phyloP scores from a whole-genome alignment of 169 alveolate species.

The Plasmodium relictum region DNA sequence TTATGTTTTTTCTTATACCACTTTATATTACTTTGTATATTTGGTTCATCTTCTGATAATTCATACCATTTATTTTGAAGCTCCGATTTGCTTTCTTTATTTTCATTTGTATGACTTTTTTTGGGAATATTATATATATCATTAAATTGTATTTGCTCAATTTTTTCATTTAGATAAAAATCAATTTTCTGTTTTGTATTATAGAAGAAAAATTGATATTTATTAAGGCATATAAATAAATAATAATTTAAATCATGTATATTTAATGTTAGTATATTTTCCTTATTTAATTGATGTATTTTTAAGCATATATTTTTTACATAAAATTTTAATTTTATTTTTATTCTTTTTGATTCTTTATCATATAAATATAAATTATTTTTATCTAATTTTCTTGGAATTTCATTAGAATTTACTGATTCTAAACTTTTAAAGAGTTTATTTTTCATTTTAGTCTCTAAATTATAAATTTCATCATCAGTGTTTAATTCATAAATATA shows the following conservation, averaged over 20 bases:
- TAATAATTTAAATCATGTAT: slow-evolving; percentile 56
- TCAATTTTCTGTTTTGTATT: slow-evolving; percentile 30
- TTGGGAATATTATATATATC: slow-evolving; percentile 9
- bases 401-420: background rate
- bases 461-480: background rate
- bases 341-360: slow-evolving; percentile 16
- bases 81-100: slow-evolving; percentile 1
- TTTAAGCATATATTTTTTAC: slow-evolving; percentile 43
- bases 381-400: background rate
- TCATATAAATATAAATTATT: slow-evolving; percentile 9
- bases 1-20: background rate
- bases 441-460: slow-evolving; percentile 1
- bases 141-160: slow-evolving; percentile 29
- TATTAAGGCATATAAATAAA: slow-evolving; percentile 45
- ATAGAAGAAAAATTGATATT: slow-evolving; percentile 51
- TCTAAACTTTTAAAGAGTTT: background rate
- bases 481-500: background rate
- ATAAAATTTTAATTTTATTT: slow-evolving; percentile 32
- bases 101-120: slow-evolving; percentile 3
- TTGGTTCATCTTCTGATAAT: slow-evolving; percentile 23
- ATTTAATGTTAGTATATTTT: slow-evolving; percentile 67
- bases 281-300: slow-evolving; percentile 68
- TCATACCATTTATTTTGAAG: slow-evolving; percentile 45
- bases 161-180: slow-evolving; percentile 50
- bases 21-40: background rate